phyloP scores from a whole-genome alignment of 768 basidiomycete genomes.

The Calocera cornea region DNA sequence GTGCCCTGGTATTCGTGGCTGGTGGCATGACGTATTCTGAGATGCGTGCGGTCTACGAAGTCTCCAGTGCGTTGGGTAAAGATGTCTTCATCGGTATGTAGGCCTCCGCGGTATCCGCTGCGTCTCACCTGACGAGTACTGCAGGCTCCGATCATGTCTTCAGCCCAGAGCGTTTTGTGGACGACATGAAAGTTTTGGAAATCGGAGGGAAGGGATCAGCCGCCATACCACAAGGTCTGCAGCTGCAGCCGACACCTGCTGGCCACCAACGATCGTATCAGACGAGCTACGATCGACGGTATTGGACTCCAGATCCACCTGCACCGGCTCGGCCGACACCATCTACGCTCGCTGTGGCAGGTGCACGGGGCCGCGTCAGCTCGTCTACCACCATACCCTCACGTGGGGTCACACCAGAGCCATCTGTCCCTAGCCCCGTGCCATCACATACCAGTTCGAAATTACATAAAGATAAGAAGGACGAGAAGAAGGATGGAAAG shows the following conservation, averaged over 20 bases:
- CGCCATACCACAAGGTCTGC: slow-evolving; percentile 29
- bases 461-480: background rate
- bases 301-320: background rate
- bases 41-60: slow-evolving; percentile 72
- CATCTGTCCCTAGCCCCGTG: background rate
- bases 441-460: background rate
- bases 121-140: background rate
- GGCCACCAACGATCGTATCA: background rate
- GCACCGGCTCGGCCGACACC: background rate
- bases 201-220: slow-evolving; percentile 73
- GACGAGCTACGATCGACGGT: background rate
- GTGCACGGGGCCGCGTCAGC: background rate
- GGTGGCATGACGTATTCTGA: slow-evolving; percentile 97
- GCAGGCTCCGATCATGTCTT: slow-evolving; percentile 79
- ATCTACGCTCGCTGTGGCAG: background rate
- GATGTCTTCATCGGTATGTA: slow-evolving; percentile 80
- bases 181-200: slow-evolving; percentile 77
- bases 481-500: slow-evolving; percentile 4
- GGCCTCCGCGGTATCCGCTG: background rate
- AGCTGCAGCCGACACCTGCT: slow-evolving; percentile 7
- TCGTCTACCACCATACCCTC: background rate
- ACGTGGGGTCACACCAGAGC: background rate
- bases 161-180: slow-evolving; percentile 72
- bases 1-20: slow-evolving; percentile 78
- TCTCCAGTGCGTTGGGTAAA: slow-evolving; percentile 60